phyloP scores from a whole-genome alignment of 768 basidiomycete genomes.

The Pleurotus tuoliensis region DNA sequence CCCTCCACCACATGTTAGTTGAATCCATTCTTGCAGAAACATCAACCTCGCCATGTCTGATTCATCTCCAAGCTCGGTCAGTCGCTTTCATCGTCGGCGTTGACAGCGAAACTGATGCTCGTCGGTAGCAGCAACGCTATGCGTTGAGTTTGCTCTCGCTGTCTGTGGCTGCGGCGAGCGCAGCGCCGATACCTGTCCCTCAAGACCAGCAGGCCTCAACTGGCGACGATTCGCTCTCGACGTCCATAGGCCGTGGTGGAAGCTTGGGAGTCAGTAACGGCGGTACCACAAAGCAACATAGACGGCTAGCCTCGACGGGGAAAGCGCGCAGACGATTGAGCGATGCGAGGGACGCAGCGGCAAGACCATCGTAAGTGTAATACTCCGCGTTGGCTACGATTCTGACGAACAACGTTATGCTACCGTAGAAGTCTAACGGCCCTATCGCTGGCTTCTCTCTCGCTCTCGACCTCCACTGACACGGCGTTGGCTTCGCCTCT shows the following conservation, averaged over 20 bases:
- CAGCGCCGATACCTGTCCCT: conserved; percentile 39
- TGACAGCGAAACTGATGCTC: background rate
- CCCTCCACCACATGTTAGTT: background rate
- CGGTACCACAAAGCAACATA: conserved; percentile 47
- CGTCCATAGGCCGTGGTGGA: conserved; percentile 12
- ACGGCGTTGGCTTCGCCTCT: conserved; percentile 13
- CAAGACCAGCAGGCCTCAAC: conserved; percentile 12
- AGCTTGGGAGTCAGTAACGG: conserved; percentile 24
- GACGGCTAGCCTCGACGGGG: conserved; percentile 67
- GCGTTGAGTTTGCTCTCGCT: conserved; percentile 59
- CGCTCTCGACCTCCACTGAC: conserved; percentile 28
- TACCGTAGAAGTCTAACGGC: too few species aligned
- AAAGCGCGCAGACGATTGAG: conserved; percentile 69
- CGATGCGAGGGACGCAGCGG: conserved; percentile 76
- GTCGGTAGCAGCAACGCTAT: conserved; percentile 10
- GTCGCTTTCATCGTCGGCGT: background rate
- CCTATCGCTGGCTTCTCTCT: conserved; percentile 41
- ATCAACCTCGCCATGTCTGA: conserved; percentile 4
- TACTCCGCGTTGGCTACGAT: too few species aligned
- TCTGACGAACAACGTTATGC: too few species aligned
- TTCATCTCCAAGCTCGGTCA: background rate
- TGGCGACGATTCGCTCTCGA: conserved; percentile 2
- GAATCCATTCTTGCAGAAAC: conserved; percentile 1
- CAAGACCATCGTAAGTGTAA: conserved; percentile 63
- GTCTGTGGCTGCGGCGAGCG: conserved; percentile 56